Conservation (phyloP, 441 rosid species). For the Gossypium schwendimanii region DNA sequence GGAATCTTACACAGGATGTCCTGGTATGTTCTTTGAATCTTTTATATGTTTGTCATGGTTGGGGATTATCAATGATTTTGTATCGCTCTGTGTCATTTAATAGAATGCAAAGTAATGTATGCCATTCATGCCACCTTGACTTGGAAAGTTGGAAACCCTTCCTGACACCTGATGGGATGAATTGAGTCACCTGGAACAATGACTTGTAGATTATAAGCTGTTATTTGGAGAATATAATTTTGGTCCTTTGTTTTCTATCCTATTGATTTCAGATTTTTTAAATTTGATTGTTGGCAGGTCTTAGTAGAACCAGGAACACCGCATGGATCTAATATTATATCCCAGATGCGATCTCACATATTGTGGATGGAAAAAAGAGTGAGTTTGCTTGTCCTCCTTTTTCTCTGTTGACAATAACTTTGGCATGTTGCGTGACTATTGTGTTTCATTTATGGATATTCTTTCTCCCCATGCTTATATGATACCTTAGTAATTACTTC, state of each 20-base stretch:
- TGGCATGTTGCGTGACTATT: neutral
- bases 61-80: neutral
- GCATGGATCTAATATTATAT: constrained; percentile 76
- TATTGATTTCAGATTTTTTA: constrained; percentile 7
- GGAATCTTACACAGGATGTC: constrained; percentile 89
- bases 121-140: neutral
- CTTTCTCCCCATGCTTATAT: constrained; percentile 10
- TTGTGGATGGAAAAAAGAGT: constrained; percentile 96
- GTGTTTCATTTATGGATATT: constrained; percentile 7
- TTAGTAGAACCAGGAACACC: constrained; percentile 92
- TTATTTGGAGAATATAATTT: neutral
- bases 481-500: constrained; percentile 15
- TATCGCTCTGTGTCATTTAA: neutral
- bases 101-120: neutral
- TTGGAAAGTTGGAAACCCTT: neutral
- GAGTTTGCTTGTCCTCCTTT: constrained; percentile 8
- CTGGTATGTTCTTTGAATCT: constrained; percentile 43
- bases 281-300: constrained; percentile 42
- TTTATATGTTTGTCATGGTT: neutral
- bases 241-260: neutral
- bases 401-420: neutral
- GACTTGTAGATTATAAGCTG: neutral
- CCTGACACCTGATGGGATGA: neutral
- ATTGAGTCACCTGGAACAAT: neutral
- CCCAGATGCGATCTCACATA: constrained; percentile 92